Evolutionary conservation across 192 early-diverging fungal genomes (phyloP).

Genomic region (Irineochytrium annulatum): DNA sequence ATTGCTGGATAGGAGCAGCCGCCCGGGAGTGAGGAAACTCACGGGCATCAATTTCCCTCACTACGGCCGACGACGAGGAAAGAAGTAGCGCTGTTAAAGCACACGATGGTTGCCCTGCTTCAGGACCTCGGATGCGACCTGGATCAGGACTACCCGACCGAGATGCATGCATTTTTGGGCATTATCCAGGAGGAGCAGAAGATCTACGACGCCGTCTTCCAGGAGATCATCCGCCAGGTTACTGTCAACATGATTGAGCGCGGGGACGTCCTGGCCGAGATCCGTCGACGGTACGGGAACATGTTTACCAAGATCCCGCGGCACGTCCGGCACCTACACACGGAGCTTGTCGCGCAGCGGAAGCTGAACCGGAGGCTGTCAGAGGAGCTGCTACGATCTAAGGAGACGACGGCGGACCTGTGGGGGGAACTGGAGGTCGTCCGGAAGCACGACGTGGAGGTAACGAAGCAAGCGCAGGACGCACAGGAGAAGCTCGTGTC

Average conservation of each 20-base stretch:
- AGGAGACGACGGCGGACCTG: slow-evolving; percentile 44
- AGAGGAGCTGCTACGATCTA: slow-evolving; percentile 45
- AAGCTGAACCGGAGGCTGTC: slow-evolving; percentile 48
- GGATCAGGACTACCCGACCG: slow-evolving; percentile 51
- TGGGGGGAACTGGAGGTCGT: slow-evolving; percentile 46
- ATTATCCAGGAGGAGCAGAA: slow-evolving; percentile 57
- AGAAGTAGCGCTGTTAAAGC: slow-evolving; percentile 52
- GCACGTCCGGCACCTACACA: slow-evolving; percentile 53
- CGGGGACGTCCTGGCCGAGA: slow-evolving; percentile 53
- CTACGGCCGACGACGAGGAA: slow-evolving; percentile 45
- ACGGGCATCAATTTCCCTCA: slow-evolving; percentile 2
- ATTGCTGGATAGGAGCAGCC: background rate
- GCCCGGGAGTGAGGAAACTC: slow-evolving; percentile 1
- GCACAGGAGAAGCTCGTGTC: slow-evolving; percentile 50
- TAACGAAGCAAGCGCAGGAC: slow-evolving; percentile 50
- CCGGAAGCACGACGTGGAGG: slow-evolving; percentile 47
- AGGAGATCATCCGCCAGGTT: slow-evolving; percentile 54
- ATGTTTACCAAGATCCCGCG: slow-evolving; percentile 58
- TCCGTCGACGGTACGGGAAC: slow-evolving; percentile 50
- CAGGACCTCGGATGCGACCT: slow-evolving; percentile 40
- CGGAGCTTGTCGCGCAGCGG: slow-evolving; percentile 53
- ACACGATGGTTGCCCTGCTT: slow-evolving; percentile 48
- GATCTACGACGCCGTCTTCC: slow-evolving; percentile 58
- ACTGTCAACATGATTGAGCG: slow-evolving; percentile 60
- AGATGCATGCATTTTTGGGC: slow-evolving; percentile 55